A percentile compares a stretch with the other conserved stretches of the same genome.
Evolutionary conservation across 192 early-diverging fungal species (phyloP).

Genomic region (Backusella morwellensis): DNA sequence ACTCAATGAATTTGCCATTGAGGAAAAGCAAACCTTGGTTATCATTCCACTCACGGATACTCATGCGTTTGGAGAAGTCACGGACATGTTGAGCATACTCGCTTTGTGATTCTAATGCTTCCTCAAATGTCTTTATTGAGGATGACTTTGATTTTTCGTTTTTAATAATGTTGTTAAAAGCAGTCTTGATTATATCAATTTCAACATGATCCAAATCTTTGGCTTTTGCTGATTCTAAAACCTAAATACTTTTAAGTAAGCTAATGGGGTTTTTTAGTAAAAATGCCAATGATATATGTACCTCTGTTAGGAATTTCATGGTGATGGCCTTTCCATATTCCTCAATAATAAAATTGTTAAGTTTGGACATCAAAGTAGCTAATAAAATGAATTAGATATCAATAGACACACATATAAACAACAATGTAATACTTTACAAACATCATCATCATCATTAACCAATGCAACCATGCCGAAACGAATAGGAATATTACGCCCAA

Average conservation of each 20-base stretch:
- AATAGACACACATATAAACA: background rate
- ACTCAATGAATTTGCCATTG: slow-evolving; percentile 74
- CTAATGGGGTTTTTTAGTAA: background rate
- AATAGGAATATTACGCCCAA: slow-evolving; percentile 74
- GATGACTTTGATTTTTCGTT: slow-evolving; percentile 7
- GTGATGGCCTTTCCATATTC: slow-evolving; percentile 27
- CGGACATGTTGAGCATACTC: slow-evolving; percentile 12
- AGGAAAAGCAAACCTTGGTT: slow-evolving; percentile 62
- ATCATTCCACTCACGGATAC: slow-evolving; percentile 9
- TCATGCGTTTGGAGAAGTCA: slow-evolving; percentile 22
- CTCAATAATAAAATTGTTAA: slow-evolving; percentile 34
- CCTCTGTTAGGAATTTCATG: slow-evolving; percentile 38
- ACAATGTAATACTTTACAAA: slow-evolving; percentile 31
- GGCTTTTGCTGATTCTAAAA: background rate
- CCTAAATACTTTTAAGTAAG: background rate
- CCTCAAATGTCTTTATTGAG: slow-evolving; percentile 9
- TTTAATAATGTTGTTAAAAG: background rate
- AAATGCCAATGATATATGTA: slow-evolving; percentile 1
- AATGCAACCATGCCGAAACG: slow-evolving; percentile 85
- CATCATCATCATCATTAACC: slow-evolving; percentile 37
- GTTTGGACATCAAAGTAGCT: slow-evolving; percentile 43
- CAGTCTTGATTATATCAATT: background rate
- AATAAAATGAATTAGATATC: background rate
- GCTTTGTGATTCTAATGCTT: slow-evolving; percentile 13
- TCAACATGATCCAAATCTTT: background rate